A percentile compares a stretch with the other conserved stretches of the same genome.
Conservation (phyloP, 2,329 filamentous ascomycete species). For the Hymenoscyphus fructigenus region DNA sequence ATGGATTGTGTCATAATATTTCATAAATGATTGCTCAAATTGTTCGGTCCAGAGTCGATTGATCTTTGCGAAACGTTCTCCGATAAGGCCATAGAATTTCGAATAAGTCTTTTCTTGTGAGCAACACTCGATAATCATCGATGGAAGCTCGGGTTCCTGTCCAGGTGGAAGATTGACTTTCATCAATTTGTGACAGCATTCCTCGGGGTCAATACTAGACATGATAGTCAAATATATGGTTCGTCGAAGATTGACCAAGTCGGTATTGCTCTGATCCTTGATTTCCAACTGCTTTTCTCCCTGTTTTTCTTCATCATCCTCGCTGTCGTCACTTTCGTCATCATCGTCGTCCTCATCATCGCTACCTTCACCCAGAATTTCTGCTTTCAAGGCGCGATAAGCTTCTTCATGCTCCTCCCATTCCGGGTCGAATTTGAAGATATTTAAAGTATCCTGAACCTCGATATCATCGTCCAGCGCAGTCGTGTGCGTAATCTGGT, state of each 20-base stretch:
- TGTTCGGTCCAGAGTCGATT: conserved; percentile 93
- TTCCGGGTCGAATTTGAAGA: conserved; percentile 90
- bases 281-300: conserved; percentile 87
- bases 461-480: conserved; percentile 82
- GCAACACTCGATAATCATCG: conserved; percentile 96
- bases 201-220: conserved; percentile 93
- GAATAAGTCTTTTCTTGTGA: conserved; percentile 96
- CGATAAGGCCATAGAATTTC: conserved; percentile 94
- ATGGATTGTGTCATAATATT: conserved; percentile 97
- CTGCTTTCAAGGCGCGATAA: conserved; percentile 86
- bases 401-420: conserved; percentile 90
- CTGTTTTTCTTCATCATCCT: conserved; percentile 69
- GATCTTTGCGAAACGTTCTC: conserved; percentile 92
- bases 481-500: conserved; percentile 90
- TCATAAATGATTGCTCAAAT: conserved; percentile 85
- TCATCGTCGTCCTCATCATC: conserved; percentile 73
- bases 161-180: conserved; percentile 85
- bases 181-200: conserved; percentile 96
- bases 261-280: conserved; percentile 95
- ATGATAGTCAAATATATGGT: conserved; percentile 98
- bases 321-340: conserved; percentile 63
- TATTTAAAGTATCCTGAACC: conserved; percentile 82
- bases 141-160: conserved; percentile 84
- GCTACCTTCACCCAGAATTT: conserved; percentile 92
- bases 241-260: conserved; percentile 87